Conservation (phyloP, 345 rosid genomes). For the Citrus sp. region DNA sequence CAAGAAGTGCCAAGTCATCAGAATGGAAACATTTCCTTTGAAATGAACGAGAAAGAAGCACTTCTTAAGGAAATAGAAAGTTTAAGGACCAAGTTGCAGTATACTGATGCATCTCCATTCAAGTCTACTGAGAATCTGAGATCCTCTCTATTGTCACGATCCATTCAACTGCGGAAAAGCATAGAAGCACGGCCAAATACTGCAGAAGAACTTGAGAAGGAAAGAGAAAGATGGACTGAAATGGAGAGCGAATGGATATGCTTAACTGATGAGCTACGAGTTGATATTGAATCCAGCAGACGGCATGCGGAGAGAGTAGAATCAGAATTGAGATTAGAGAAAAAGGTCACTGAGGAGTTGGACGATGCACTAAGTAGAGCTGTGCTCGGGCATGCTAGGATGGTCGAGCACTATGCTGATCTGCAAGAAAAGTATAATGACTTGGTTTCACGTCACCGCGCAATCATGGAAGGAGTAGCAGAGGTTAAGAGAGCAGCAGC, state of each 20-base stretch:
- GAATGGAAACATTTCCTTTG: slow-evolving; percentile 27
- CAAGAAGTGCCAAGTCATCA: slow-evolving; percentile 32
- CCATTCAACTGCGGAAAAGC: slow-evolving; percentile 61
- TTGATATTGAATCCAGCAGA: slow-evolving; percentile 76
- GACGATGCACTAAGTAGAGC: slow-evolving; percentile 89
- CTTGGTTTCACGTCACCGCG: slow-evolving; percentile 56
- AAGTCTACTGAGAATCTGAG: slow-evolving; percentile 65
- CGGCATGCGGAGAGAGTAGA: slow-evolving; percentile 72
- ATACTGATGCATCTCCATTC: slow-evolving; percentile 36
- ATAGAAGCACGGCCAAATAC: slow-evolving; percentile 30
- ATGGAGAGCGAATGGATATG: slow-evolving; percentile 98
- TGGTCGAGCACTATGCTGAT: slow-evolving; percentile 92
- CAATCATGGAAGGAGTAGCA: slow-evolving; percentile 79
- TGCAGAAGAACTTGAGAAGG: slow-evolving; percentile 65
- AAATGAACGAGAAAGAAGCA: slow-evolving; percentile 67
- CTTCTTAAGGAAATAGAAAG: slow-evolving; percentile 75
- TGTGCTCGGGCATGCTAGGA: slow-evolving; percentile 87
- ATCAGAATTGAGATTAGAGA: slow-evolving; percentile 64
- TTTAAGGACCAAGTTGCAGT: slow-evolving; percentile 59
- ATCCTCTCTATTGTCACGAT: slow-evolving; percentile 66
- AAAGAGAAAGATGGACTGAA: slow-evolving; percentile 85
- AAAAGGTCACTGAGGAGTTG: slow-evolving; percentile 61
- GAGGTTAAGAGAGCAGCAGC: slow-evolving; percentile 87
- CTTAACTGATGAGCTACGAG: slow-evolving; percentile 80
- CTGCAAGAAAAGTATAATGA: slow-evolving; percentile 87